These are phyloP conservation scores for Ascochyta fabae DNA, from an alignment of 2,329 filamentous ascomycete genomes.

Conservation along the genomic window DNA sequence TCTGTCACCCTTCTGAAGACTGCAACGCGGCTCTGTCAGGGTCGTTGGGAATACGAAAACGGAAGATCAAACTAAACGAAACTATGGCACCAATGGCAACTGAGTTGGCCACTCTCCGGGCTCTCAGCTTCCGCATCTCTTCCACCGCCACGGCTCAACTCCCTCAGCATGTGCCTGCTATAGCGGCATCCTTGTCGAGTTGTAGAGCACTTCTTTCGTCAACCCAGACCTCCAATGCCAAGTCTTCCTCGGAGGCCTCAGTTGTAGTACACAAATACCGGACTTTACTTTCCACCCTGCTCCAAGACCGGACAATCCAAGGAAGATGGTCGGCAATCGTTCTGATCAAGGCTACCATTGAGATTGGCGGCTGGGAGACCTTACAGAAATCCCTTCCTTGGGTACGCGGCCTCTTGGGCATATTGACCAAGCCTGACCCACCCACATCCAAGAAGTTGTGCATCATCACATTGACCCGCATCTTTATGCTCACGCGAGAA, in stretches of 20 bases:
- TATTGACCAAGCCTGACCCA: slow-evolving; percentile 82
- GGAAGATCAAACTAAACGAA: not conserved
- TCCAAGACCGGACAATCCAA: slow-evolving; percentile 76
- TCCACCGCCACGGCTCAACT: slow-evolving; percentile 76
- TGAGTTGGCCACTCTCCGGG: slow-evolving; percentile 41
- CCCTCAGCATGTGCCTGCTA: slow-evolving; percentile 72
- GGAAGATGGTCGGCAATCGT: slow-evolving; percentile 80
- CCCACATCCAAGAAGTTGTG: slow-evolving; percentile 76
- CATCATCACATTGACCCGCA: slow-evolving; percentile 78
- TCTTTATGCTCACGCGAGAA: slow-evolving; percentile 81
- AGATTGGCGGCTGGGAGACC: slow-evolving; percentile 84
- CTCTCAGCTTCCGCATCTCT: slow-evolving; percentile 71
- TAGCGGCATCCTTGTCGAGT: slow-evolving; percentile 63
- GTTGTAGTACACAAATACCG: slow-evolving; percentile 83
- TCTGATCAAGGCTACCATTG: slow-evolving; percentile 79
- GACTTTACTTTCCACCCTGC: slow-evolving; percentile 75
- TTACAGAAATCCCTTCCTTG: slow-evolving; percentile 76
- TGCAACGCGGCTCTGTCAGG: not conserved
- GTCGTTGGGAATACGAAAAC: not conserved
- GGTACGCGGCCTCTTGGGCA: slow-evolving; percentile 75
- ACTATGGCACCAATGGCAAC: slow-evolving; percentile 36
- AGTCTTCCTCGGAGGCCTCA: slow-evolving; percentile 68
- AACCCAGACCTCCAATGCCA: slow-evolving; percentile 62
- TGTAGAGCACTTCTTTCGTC: slow-evolving; percentile 68
- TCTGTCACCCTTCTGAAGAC: slow-evolving; percentile 14